Base-by-base conservation (phyloP, 2,329 filamentous ascomycete species). In the Ophiostoma fasciatum region DNA sequence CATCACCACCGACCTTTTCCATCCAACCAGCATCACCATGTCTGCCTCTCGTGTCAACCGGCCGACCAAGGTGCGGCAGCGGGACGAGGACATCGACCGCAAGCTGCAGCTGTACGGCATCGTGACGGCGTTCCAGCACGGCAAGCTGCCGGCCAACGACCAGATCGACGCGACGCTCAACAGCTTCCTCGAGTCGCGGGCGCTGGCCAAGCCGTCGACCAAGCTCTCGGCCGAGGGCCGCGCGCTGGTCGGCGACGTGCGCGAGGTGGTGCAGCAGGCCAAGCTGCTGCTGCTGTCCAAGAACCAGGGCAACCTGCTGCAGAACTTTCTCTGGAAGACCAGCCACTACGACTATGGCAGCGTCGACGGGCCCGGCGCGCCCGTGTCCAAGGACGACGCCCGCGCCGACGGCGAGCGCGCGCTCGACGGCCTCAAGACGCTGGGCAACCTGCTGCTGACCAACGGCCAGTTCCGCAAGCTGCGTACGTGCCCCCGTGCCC, bases 81-180 rank as follows among this genome's bases (percentile, higher is more conserved):
- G 87, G 69, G 83, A 93, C 63, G 71, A 70, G 47, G 78, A 94
- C 56, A 78, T 96, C 60, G 90, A 90, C 60, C 74, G 77, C 55
- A 98, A 98, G 66, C 76, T 98, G 35, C 87, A 94, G 60, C 61
- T 96, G 26, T 98, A 92, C 52, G 90, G 88, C 51, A 94, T 96
- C 58, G 72, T 78, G 60, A 61, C 56, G 66, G 88, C 85, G 35
- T 94, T 96, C 58, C 68, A 81, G 53, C 72, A 76, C 48, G 87
- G 87, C 64, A 96, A 94, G 59, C 77, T 87, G 31, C 88, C 88
- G 44, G 93, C 87, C 50, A 94, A 94, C 60, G 82, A 88, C 50
- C 87, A 94, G 64, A 92, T 94, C 56, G 90, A 96, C 62, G 69
- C 94, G 33, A 87, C 90, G 20, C 61, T 98, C 54, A 96, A 92